Percentiles rank a stretch among this genome's conserved stretches.
Evolutionary conservation across 345 rosid genomes (phyloP).

Genomic region (Microthlaspi erraticum): DNA sequence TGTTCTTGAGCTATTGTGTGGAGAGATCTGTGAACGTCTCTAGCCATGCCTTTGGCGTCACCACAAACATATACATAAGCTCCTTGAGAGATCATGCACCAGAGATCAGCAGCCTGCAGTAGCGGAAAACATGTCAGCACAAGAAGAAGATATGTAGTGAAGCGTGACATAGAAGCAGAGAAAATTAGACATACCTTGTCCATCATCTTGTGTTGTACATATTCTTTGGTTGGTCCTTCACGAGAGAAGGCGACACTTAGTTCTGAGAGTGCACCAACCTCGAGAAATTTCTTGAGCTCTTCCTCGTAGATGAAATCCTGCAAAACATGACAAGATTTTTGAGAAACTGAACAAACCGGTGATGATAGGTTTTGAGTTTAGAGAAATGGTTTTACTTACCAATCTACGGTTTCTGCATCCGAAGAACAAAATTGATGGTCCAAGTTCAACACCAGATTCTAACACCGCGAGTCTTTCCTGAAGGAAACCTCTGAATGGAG

Average conservation of each 20-base stretch:
- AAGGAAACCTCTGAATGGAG: conserved; percentile 98
- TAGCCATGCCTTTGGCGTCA: conserved; percentile 99
- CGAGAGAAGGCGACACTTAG: conserved; percentile 87
- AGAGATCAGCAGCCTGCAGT: conserved; percentile 76
- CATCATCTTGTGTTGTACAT: conserved; percentile 96
- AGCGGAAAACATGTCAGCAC: background rate
- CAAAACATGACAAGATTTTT: conserved; percentile 1
- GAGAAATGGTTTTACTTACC: conserved; percentile 50
- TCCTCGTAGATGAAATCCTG: conserved; percentile 94
- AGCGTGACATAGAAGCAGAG: background rate
- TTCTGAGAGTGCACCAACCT: conserved; percentile 80
- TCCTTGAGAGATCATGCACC: conserved; percentile 82
- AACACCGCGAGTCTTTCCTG: conserved; percentile 87
- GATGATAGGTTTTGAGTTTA: background rate
- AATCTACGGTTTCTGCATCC: conserved; percentile 92
- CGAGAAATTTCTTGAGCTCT: conserved; percentile 69
- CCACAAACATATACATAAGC: conserved; percentile 94
- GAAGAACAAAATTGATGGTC: conserved; percentile 79
- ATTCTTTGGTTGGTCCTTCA: conserved; percentile 92
- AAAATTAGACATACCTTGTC: conserved; percentile 56
- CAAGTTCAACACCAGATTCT: conserved; percentile 80
- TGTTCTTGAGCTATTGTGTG: conserved; percentile 88
- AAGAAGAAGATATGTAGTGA: conserved; percentile 1
- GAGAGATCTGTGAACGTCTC: conserved; percentile 88
- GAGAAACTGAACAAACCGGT: conserved; percentile 10